These are phyloP conservation scores for Aspergillus indologenus DNA, from an alignment of 495 filamentous ascomycete species.

Conservation along the genomic window DNA sequence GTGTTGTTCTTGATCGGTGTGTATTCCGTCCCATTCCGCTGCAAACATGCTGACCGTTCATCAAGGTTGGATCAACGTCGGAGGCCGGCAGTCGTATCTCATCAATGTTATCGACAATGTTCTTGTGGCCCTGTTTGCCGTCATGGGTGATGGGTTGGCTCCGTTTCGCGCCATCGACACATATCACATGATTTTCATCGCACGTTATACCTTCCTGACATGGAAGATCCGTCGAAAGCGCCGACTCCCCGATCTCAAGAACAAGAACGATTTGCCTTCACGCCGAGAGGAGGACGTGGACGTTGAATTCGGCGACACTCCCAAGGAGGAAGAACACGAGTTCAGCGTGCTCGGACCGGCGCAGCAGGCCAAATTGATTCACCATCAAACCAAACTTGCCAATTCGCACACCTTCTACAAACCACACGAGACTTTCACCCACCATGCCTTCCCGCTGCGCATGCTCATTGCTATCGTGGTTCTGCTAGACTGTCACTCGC, in stretches of 20 bases:
- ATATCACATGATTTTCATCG: constrained; percentile 75
- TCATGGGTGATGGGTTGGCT: constrained; percentile 73
- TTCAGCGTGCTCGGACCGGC: constrained; percentile 58
- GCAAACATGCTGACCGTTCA: not conserved
- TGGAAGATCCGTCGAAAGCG: constrained; percentile 66
- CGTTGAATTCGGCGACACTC: constrained; percentile 40
- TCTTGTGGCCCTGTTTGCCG: constrained; percentile 71
- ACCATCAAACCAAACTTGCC: constrained; percentile 72
- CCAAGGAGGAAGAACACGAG: constrained; percentile 42
- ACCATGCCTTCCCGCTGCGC: constrained; percentile 71
- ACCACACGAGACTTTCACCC: constrained; percentile 76
- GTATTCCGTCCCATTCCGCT: not conserved
- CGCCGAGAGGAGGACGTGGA: constrained; percentile 45
- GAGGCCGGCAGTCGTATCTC: constrained; percentile 61
- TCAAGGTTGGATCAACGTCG: constrained; percentile 77
- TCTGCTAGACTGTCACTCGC: constrained; percentile 70
- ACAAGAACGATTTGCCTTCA: constrained; percentile 69
- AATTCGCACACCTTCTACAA: constrained; percentile 82
- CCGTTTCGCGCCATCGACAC: constrained; percentile 77
- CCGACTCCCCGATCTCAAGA: constrained; percentile 58
- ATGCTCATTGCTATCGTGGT: constrained; percentile 68
- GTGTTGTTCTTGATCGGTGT: constrained; percentile 75
- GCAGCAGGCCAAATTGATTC: constrained; percentile 60
- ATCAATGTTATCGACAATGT: constrained; percentile 76
- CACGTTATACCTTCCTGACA: constrained; percentile 63